These are phyloP conservation scores for Penicillium concentricum DNA, from an alignment of 2,329 filamentous ascomycete genomes.

Conservation along the genomic window DNA sequence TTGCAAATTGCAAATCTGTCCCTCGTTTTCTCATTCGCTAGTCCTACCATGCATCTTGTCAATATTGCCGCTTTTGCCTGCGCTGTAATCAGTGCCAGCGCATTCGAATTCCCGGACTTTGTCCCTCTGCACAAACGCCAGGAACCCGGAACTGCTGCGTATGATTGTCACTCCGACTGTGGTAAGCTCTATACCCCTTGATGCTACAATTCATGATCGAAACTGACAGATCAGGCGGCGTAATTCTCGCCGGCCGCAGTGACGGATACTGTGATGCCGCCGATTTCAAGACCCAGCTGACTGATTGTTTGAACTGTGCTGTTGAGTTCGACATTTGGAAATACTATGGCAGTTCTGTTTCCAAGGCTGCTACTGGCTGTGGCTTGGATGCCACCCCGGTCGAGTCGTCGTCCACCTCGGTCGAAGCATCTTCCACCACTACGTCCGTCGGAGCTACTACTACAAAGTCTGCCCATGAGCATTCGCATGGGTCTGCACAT, in stretches of 20 bases:
- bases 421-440: not conserved
- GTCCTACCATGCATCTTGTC: not conserved
- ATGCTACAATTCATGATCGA: not conserved
- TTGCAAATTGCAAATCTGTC: no score
- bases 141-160: conserved; percentile 30
- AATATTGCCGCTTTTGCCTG: conserved; percentile 1
- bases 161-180: conserved; percentile 37
- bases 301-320: conserved; percentile 44
- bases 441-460: not conserved
- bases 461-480: not conserved
- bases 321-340: conserved; percentile 46
- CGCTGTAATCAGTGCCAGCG: not conserved
- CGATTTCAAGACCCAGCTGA: conserved; percentile 26
- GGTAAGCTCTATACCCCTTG: conserved; percentile 21
- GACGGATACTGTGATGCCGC: not conserved
- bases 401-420: not conserved
- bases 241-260: not conserved
- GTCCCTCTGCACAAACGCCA: conserved; percentile 5
- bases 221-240: not conserved
- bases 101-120: conserved; percentile 2
- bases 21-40: not conserved
- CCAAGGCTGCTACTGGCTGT: conserved; percentile 35
- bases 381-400: conserved; percentile 25
- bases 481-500: no score
- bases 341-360: conserved; percentile 43